These are phyloP conservation scores for Colletotrichum plurivorum DNA, from an alignment of 2,329 filamentous ascomycete genomes.

Conservation along the genomic window DNA sequence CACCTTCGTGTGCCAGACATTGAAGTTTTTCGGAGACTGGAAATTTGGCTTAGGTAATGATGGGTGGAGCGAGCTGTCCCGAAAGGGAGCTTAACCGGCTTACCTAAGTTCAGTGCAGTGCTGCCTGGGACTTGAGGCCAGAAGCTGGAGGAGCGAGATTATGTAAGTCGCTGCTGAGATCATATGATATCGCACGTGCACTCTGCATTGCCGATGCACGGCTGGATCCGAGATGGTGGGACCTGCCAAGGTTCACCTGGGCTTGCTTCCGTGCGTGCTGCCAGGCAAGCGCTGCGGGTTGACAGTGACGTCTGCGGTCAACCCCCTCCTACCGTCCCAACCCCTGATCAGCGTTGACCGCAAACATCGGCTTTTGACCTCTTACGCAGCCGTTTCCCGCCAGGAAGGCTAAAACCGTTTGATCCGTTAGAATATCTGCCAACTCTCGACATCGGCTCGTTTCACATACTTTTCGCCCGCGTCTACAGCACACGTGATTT, in stretches of 20 bases:
- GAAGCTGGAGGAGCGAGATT: neutral
- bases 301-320: slow-evolving; percentile 26
- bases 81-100: slow-evolving; percentile 7
- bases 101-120: slow-evolving; percentile 4
- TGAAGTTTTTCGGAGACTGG: slow-evolving; percentile 37
- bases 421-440: neutral
- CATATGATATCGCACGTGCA: neutral
- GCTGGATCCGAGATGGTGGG: slow-evolving; percentile 23
- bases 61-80: slow-evolving; percentile 29
- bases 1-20: slow-evolving; percentile 19
- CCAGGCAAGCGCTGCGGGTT: slow-evolving; percentile 5
- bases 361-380: no score
- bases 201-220: neutral
- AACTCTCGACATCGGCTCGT: neutral
- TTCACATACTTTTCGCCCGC: slow-evolving; percentile 3
- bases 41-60: slow-evolving; percentile 35
- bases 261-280: neutral
- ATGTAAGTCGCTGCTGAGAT: neutral
- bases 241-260: slow-evolving; percentile 21
- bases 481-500: neutral
- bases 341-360: slow-evolving; percentile 3
- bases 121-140: neutral
- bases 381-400: neutral
- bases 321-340: neutral
- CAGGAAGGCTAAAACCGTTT: neutral